Percentiles rank a stretch among this genome's conserved stretches.
Conservation (phyloP, 1,284 basidiomycete species). For the Exobasidium cylindrosporum region DNA sequence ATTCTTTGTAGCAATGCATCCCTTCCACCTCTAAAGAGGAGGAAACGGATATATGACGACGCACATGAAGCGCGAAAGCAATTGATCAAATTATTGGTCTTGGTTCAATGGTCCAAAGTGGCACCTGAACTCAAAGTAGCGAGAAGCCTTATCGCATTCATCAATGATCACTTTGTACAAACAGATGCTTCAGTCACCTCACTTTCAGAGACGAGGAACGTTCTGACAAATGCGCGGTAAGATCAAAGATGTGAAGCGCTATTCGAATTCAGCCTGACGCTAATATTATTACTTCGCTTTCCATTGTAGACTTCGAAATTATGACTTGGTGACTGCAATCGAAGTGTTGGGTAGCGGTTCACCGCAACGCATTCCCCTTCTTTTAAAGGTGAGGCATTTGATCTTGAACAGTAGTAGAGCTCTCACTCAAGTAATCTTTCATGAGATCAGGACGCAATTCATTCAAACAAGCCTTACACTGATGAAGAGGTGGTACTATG, state of each 20-base stretch:
- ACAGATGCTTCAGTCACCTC: constrained; percentile 18
- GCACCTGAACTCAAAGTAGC: constrained; percentile 15
- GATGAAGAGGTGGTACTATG: constrained; percentile 68
- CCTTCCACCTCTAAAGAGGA: constrained; percentile 75
- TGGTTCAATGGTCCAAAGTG: constrained; percentile 45
- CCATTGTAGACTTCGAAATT: constrained; percentile 1
- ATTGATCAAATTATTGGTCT: constrained; percentile 73
- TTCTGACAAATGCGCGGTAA: constrained; percentile 4
- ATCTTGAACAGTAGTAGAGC: no score
- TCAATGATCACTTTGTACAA: constrained; percentile 12
- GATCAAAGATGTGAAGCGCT: not conserved
- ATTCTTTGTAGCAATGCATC: constrained; percentile 68
- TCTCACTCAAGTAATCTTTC: not conserved
- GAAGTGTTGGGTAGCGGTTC: constrained; percentile 1
- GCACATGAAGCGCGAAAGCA: constrained; percentile 83
- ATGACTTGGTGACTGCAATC: constrained; percentile 8
- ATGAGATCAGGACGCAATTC: constrained; percentile 45
- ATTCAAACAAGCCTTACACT: constrained; percentile 66
- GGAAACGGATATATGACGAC: constrained; percentile 78
- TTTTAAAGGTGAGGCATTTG: not conserved
- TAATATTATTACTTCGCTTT: not conserved
- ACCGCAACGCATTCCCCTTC: not conserved
- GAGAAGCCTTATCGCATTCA: constrained; percentile 12
- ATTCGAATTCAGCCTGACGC: no score
- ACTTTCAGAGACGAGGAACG: constrained; percentile 32